Percentiles rank a stretch among this genome's conserved stretches.
Evolutionary conservation across 768 basidiomycete species (phyloP).

Genomic region (Tephrocybe sp.): DNA sequence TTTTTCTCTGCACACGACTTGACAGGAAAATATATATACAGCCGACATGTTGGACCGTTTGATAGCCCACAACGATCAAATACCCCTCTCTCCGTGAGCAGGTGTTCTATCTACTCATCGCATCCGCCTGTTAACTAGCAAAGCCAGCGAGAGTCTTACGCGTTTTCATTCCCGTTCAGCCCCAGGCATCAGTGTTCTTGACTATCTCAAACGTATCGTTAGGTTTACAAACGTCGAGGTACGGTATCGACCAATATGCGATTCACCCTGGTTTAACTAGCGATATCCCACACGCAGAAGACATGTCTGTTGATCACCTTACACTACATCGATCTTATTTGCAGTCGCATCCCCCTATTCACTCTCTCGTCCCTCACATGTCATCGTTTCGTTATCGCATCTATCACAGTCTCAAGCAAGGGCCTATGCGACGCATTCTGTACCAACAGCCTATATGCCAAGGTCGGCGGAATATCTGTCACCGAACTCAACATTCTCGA

Average conservation of each 20-base stretch:
- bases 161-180: constrained; percentile 95
- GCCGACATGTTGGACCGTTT: constrained; percentile 96
- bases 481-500: constrained; percentile 93
- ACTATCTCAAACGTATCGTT: constrained; percentile 93
- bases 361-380: constrained; percentile 94
- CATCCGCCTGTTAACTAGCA: constrained; percentile 16
- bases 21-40: constrained; percentile 30
- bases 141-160: constrained; percentile 77
- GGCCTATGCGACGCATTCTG: constrained; percentile 95
- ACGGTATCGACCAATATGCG: constrained; percentile 16
- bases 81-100: constrained; percentile 82
- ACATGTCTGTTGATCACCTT: constrained; percentile 78
- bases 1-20: not conserved
- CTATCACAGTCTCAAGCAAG: constrained; percentile 90
- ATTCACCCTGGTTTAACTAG: not conserved
- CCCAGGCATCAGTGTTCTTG: constrained; percentile 83
- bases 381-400: constrained; percentile 95
- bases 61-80: constrained; percentile 94
- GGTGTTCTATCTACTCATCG: constrained; percentile 13
- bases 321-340: constrained; percentile 93
- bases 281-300: constrained; percentile 51
- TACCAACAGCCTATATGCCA: constrained; percentile 92
- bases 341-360: constrained; percentile 81
- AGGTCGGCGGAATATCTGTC: constrained; percentile 92
- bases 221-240: constrained; percentile 97